These are phyloP conservation scores for Globisporangium canariense DNA, from an alignment of 352 stramenopile genomes.

Conservation along the genomic window DNA sequence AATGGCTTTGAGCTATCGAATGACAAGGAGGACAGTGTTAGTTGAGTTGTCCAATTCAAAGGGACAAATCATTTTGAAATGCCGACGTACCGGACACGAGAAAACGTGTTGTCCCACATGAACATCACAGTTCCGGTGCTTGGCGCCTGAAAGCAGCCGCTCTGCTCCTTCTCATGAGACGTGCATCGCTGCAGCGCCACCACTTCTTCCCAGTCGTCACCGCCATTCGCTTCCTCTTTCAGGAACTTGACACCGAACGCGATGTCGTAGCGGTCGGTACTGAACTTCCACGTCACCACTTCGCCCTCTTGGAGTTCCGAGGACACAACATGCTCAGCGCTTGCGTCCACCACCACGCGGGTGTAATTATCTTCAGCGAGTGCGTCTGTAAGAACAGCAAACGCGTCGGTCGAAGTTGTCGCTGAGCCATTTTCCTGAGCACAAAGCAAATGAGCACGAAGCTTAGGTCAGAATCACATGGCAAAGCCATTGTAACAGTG, in stretches of 20 bases:
- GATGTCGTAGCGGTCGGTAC: conserved; percentile 47
- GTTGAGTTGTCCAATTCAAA: not conserved
- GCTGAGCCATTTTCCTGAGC: conserved; percentile 9
- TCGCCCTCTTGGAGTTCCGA: conserved; percentile 39
- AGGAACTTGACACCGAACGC: conserved; percentile 51
- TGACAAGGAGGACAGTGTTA: not conserved
- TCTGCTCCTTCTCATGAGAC: conserved; percentile 34
- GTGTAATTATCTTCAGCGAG: conserved; percentile 20
- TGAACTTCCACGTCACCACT: conserved; percentile 49
- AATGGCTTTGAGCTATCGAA: conserved; percentile 40
- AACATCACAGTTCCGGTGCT: conserved; percentile 41
- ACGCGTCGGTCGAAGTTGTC: conserved; percentile 24
- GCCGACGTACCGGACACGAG: conserved; percentile 38
- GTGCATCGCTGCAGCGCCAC: conserved; percentile 29
- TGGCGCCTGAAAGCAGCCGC: conserved; percentile 30
- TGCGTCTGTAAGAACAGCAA: conserved; percentile 30
- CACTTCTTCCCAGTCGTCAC: conserved; percentile 34
- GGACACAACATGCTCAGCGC: conserved; percentile 43
- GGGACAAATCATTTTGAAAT: not conserved
- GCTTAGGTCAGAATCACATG: not conserved
- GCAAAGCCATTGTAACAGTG: not conserved
- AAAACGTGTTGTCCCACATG: conserved; percentile 68
- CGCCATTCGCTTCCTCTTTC: conserved; percentile 25
- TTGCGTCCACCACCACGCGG: conserved; percentile 38
- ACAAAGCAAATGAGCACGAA: not conserved